phyloP scores from a whole-genome alignment of 2,329 filamentous ascomycete species.

The Fusarium foetens region DNA sequence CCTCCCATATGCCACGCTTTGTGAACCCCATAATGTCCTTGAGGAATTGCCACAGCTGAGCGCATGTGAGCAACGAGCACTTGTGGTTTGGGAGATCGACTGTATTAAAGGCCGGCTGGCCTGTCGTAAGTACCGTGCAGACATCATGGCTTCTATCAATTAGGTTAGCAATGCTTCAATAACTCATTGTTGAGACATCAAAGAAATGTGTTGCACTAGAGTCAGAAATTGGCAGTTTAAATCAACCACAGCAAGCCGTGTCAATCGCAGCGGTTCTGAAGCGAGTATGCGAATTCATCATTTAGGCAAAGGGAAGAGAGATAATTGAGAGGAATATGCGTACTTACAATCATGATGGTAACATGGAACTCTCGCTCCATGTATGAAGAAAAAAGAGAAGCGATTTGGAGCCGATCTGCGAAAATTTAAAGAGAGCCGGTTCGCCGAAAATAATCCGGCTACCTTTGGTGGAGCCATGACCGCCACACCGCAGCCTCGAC shows the following conservation, averaged over 20 bases:
- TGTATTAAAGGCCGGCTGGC: slow-evolving; percentile 46
- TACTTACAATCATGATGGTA: slow-evolving; percentile 54
- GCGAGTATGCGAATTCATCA: slow-evolving; percentile 58
- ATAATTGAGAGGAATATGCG: background rate
- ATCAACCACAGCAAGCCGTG: slow-evolving; percentile 58
- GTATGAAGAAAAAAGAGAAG: slow-evolving; percentile 33
- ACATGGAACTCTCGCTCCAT: slow-evolving; percentile 47
- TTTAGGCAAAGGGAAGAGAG: slow-evolving; percentile 21
- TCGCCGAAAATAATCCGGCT: slow-evolving; percentile 39
- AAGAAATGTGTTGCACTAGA: slow-evolving; percentile 23
- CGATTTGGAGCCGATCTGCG: slow-evolving; percentile 8
- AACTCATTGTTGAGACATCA: slow-evolving; percentile 13
- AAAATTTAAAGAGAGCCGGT: slow-evolving; percentile 35
- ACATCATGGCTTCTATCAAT: slow-evolving; percentile 51
- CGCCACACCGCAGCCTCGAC: slow-evolving; percentile 31
- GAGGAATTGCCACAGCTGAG: slow-evolving; percentile 16
- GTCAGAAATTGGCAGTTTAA: slow-evolving; percentile 55
- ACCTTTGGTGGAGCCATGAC: background rate
- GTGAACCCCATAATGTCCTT: slow-evolving; percentile 16
- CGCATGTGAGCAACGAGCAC: slow-evolving; percentile 21
- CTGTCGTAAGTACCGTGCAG: slow-evolving; percentile 51
- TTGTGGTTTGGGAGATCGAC: slow-evolving; percentile 16
- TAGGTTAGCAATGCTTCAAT: slow-evolving; percentile 31
- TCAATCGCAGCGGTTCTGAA: slow-evolving; percentile 65
- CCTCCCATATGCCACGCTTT: slow-evolving; percentile 22